Evolutionary conservation across 768 basidiomycete genomes (phyloP).

Genomic region (Aureoboletus auriporus): DNA sequence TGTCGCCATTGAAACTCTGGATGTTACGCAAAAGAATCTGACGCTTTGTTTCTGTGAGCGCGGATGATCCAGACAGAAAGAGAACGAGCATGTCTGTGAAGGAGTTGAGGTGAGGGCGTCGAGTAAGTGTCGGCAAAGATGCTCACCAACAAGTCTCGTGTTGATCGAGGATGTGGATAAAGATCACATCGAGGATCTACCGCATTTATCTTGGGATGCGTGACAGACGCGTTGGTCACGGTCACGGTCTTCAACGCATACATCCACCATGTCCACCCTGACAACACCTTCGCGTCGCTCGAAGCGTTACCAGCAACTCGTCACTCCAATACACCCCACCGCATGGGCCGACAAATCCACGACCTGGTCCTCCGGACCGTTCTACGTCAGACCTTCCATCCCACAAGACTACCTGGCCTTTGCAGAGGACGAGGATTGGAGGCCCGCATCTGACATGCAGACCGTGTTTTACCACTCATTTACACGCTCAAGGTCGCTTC

Average conservation of each 20-base stretch:
- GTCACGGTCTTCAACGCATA: not conserved
- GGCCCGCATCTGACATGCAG: slow-evolving; percentile 11
- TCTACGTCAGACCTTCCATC: slow-evolving; percentile 17
- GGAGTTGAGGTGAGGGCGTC: not conserved
- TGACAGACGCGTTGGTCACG: slow-evolving; percentile 19
- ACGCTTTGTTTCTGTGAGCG: slow-evolving; percentile 67
- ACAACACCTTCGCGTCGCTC: slow-evolving; percentile 34
- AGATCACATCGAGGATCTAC: slow-evolving; percentile 1
- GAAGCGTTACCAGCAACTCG: slow-evolving; percentile 33
- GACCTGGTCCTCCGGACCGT: slow-evolving; percentile 25
- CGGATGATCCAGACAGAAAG: slow-evolving; percentile 71
- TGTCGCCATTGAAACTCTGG: slow-evolving; percentile 44
- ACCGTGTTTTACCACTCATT: slow-evolving; percentile 31
- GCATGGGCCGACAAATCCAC: slow-evolving; percentile 26
- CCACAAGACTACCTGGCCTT: slow-evolving; percentile 26
- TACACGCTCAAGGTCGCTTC: slow-evolving; percentile 14
- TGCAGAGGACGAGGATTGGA: slow-evolving; percentile 26
- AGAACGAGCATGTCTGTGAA: slow-evolving; percentile 65
- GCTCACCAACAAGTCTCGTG: slow-evolving; percentile 12
- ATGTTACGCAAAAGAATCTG: slow-evolving; percentile 60
- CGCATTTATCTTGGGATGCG: slow-evolving; percentile 14
- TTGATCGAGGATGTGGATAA: not conserved
- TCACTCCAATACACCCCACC: slow-evolving; percentile 24
- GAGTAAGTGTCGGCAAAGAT: not conserved
- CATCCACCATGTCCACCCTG: slow-evolving; percentile 14